These are phyloP conservation scores for Chrysoporthe deuterocubensis DNA, from an alignment of 2,329 filamentous ascomycete species.

Conservation along the genomic window DNA sequence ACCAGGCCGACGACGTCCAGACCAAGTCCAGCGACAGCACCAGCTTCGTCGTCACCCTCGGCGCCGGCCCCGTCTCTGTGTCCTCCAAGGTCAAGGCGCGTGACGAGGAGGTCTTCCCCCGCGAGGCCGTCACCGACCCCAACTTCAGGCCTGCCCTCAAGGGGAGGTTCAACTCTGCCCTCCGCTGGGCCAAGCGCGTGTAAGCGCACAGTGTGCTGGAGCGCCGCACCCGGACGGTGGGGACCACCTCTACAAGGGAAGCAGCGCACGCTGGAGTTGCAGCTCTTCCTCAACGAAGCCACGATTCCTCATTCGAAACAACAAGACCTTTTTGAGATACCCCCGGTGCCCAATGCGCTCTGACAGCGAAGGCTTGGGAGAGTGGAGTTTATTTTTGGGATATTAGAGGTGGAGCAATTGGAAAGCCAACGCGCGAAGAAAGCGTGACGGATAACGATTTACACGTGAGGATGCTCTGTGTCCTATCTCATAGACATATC, in stretches of 20 bases:
- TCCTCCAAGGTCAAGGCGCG: constrained; percentile 20
- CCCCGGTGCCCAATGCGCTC: constrained; percentile 23
- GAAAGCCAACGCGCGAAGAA: constrained; percentile 2
- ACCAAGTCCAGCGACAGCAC: constrained; percentile 55
- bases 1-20: constrained; percentile 56
- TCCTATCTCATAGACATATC: constrained; percentile 15
- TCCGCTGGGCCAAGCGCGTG: constrained; percentile 15
- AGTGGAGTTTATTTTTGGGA: constrained; percentile 23
- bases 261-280: constrained; percentile 29
- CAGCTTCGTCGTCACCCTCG: constrained; percentile 57
- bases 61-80: constrained; percentile 38
- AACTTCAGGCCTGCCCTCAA: constrained; percentile 23
- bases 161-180: constrained; percentile 12
- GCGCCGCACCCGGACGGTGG: too few relatives aligned
- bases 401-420: neutral
- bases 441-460: constrained; percentile 23
- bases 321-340: constrained; percentile 17
- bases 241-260: neutral
- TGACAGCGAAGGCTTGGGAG: constrained; percentile 17
- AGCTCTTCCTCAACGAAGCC: constrained; percentile 27
- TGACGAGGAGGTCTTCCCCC: constrained; percentile 25
- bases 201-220: neutral
- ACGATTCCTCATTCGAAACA: constrained; percentile 23
- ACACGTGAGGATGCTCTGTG: constrained; percentile 13
- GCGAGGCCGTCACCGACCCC: constrained; percentile 26